Percentiles rank a stretch among this genome's conserved stretches.
Evolutionary conservation across 2,329 filamentous ascomycete species (phyloP).

Genomic region (Leptographium radiaticola): DNA sequence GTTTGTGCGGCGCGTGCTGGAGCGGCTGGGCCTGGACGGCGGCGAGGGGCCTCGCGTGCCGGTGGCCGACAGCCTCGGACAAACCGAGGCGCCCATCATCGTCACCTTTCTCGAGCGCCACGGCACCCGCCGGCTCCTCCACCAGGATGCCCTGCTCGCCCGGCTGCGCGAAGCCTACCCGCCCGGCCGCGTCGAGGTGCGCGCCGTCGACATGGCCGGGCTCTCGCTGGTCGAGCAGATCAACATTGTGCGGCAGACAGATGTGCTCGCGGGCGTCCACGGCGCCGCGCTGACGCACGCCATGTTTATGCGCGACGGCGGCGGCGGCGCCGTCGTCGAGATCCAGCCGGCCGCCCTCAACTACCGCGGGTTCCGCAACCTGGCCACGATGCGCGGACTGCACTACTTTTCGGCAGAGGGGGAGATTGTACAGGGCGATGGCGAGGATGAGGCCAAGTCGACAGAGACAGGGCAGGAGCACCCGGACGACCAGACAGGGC

Average conservation of each 20-base stretch:
- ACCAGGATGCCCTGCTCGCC: not conserved
- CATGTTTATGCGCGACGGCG: slow-evolving; percentile 23
- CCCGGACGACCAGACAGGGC: not conserved
- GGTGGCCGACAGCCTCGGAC: not conserved
- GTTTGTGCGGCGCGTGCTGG: slow-evolving; percentile 11
- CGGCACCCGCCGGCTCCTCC: slow-evolving; percentile 14
- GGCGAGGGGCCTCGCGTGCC: not conserved
- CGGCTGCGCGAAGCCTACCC: not conserved
- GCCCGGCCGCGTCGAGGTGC: not conserved
- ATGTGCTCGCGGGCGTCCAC: slow-evolving; percentile 29
- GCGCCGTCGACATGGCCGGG: slow-evolving; percentile 23
- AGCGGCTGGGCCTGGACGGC: not conserved
- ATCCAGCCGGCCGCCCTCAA: slow-evolving; percentile 21
- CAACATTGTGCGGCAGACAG: slow-evolving; percentile 20
- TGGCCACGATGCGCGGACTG: slow-evolving; percentile 23
- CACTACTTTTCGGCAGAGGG: slow-evolving; percentile 25
- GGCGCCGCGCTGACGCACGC: slow-evolving; percentile 29
- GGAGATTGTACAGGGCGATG: not conserved
- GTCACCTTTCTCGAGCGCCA: slow-evolving; percentile 13
- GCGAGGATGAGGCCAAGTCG: not conserved
- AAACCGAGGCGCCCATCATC: not conserved
- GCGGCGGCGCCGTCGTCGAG: slow-evolving; percentile 24
- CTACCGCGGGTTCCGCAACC: slow-evolving; percentile 28
- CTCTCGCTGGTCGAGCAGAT: slow-evolving; percentile 25
- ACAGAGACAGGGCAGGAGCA: too few species aligned